A percentile compares a stretch with the other conserved stretches of the same genome.
Evolutionary conservation across 805 yeast species (phyloP).

Genomic region (Ogataea nonfermentans): DNA sequence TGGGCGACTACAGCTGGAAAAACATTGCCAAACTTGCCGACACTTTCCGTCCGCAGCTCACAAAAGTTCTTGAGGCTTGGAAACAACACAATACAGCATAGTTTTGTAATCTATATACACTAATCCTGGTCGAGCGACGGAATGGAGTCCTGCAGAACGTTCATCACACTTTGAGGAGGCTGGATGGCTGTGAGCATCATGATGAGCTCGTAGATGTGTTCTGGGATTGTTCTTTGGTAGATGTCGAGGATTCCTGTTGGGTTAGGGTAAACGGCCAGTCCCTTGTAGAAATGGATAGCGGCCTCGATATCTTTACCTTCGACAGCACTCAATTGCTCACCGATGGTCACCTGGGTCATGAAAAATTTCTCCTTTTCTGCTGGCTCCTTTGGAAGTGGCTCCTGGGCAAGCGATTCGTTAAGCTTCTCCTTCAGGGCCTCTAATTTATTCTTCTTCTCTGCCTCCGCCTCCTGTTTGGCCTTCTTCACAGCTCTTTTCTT

Average conservation of each 20-base stretch:
- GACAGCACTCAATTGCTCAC: constrained; percentile 72
- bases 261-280: constrained; percentile 87
- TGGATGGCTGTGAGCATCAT: constrained; percentile 86
- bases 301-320: constrained; percentile 75
- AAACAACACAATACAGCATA: neutral
- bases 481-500: constrained; percentile 59
- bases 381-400: constrained; percentile 74
- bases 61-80: constrained; percentile 11
- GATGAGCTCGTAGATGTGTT: constrained; percentile 75
- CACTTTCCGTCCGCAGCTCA: constrained; percentile 15
- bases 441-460: constrained; percentile 58
- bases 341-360: constrained; percentile 77
- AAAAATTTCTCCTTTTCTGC: constrained; percentile 73
- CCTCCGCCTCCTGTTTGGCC: constrained; percentile 52
- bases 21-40: constrained; percentile 23
- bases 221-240: constrained; percentile 86
- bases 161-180: constrained; percentile 80
- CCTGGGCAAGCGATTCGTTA: constrained; percentile 57
- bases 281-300: constrained; percentile 90
- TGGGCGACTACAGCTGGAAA: constrained; percentile 19
- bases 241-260: constrained; percentile 89
- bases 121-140: constrained; percentile 27
- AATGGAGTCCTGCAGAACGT: constrained; percentile 51
- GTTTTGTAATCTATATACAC: constrained; percentile 1
- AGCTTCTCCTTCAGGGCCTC: constrained; percentile 61